Percentiles rank a stretch among this genome's conserved stretches.
phyloP scores from a whole-genome alignment of 108 stramenopile genomes.

The Cyclostephanos invisitatus region DNA sequence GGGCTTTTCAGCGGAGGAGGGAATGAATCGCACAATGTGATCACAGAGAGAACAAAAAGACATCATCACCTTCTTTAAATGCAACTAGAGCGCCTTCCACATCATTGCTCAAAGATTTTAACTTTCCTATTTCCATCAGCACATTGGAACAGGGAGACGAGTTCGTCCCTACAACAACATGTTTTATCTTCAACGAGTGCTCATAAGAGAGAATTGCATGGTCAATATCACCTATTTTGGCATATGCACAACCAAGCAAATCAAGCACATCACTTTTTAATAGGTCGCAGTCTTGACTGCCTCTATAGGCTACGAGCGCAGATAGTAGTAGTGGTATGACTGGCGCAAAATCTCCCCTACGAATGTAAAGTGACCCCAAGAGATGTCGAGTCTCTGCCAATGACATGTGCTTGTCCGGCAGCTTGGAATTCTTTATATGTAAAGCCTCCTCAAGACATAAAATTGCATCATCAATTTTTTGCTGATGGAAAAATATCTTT shows the following conservation, averaged over 20 bases:
- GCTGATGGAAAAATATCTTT: slow-evolving; percentile 44
- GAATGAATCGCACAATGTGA: too few relatives aligned
- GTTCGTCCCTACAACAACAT: slow-evolving; percentile 24
- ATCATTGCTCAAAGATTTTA: slow-evolving; percentile 35
- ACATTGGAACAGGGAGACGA: slow-evolving; percentile 43
- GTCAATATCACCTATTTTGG: slow-evolving; percentile 9
- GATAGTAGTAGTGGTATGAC: slow-evolving; percentile 35
- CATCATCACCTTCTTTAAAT: slow-evolving; percentile 44
- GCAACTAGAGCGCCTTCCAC: slow-evolving; percentile 44
- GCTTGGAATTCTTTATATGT: slow-evolving; percentile 34
- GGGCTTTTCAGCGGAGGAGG: neutral
- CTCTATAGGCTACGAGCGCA: slow-evolving; percentile 48
- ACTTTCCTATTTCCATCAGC: slow-evolving; percentile 46
- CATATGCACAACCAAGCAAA: slow-evolving; percentile 42
- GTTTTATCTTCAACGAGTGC: slow-evolving; percentile 45
- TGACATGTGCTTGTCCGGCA: slow-evolving; percentile 30
- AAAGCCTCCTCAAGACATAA: slow-evolving; percentile 35
- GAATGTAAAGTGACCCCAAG: slow-evolving; percentile 45
- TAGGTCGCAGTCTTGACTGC: slow-evolving; percentile 34
- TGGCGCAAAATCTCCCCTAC: slow-evolving; percentile 30
- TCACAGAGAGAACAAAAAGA: neutral
- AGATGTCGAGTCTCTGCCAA: slow-evolving; percentile 53
- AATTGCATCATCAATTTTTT: slow-evolving; percentile 43
- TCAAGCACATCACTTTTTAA: slow-evolving; percentile 50
- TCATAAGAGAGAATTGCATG: slow-evolving; percentile 38